A percentile compares a stretch with the other conserved stretches of the same genome.
phyloP scores from a whole-genome alignment of 179 eudicot genomes.

The Beta macrorhiza region DNA sequence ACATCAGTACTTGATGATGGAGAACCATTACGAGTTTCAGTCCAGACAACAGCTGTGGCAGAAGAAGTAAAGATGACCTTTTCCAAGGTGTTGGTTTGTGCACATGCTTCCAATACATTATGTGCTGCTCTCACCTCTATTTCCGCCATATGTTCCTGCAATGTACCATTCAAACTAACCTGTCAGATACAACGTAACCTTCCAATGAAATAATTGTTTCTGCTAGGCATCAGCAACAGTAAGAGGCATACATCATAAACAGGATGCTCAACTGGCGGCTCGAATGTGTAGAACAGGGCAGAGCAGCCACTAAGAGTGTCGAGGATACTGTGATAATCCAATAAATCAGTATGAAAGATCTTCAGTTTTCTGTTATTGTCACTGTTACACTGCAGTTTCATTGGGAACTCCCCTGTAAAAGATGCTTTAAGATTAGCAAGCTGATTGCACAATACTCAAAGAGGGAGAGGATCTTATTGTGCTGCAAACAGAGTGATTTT shows the following conservation, averaged over 20 bases:
- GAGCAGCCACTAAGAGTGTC: conserved; percentile 38
- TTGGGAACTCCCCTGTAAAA: neutral
- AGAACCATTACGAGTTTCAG: conserved; percentile 33
- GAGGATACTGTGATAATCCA: conserved; percentile 20
- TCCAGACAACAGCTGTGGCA: conserved; percentile 53
- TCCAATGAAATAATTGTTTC: neutral
- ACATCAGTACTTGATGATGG: conserved; percentile 24
- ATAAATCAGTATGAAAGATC: conserved; percentile 17
- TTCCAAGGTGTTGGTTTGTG: conserved; percentile 46
- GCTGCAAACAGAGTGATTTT: too few species aligned
- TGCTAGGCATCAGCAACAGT: neutral
- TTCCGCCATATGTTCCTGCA: conserved; percentile 54
- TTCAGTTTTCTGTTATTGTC: conserved; percentile 6
- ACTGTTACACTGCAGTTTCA: neutral
- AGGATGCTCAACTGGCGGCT: conserved; percentile 51
- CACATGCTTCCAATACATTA: conserved; percentile 65
- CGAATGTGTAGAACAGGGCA: conserved; percentile 56
- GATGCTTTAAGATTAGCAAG: neutral
- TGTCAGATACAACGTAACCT: neutral
- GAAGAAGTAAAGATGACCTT: conserved; percentile 66
- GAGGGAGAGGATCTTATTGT: too few species aligned
- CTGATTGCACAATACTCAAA: too few species aligned
- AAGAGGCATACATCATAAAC: conserved; percentile 47
- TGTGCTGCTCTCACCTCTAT: conserved; percentile 65
- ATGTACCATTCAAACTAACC: neutral